Conservation (phyloP, 2,329 filamentous ascomycete genomes). For the Ceratocystis papillata region DNA sequence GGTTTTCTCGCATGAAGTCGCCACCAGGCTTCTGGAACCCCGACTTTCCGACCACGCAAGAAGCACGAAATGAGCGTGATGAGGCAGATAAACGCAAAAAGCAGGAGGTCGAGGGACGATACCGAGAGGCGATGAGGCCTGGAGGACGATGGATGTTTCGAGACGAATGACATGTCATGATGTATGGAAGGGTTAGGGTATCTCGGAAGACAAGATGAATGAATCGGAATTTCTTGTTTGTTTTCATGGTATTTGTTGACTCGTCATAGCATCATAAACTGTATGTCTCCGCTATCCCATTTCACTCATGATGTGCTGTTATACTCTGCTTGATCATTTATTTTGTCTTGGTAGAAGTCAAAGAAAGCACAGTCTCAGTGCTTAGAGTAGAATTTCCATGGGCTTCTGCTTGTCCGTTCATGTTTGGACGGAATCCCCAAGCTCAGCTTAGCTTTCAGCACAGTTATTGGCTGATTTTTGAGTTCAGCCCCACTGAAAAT, state of each 20-base stretch:
- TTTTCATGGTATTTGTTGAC: too few species aligned
- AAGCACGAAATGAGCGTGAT: constrained; percentile 53
- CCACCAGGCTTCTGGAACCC: constrained; percentile 86
- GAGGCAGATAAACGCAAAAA: constrained; percentile 55
- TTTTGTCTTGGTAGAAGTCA: too few species aligned
- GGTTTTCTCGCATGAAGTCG: constrained; percentile 57
- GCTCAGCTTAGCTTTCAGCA: neutral
- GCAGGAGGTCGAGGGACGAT: constrained; percentile 58
- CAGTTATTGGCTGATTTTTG: neutral
- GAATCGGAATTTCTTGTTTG: neutral
- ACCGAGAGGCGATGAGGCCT: constrained; percentile 68
- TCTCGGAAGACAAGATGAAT: neutral
- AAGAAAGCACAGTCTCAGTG: too few species aligned
- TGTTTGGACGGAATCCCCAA: neutral
- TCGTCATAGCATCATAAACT: too few species aligned
- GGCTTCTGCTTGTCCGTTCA: neutral
- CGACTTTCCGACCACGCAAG: constrained; percentile 83
- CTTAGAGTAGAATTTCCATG: neutral
- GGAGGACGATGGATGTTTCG: constrained; percentile 70
- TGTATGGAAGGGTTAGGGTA: neutral
- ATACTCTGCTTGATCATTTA: too few species aligned
- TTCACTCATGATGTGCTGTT: too few species aligned
- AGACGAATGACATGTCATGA: constrained; percentile 49
- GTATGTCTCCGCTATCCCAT: too few species aligned
- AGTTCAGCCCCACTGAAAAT: neutral